Conservation (phyloP, 176 grass and related monocot species). For the Triticum dicoccoides region DNA sequence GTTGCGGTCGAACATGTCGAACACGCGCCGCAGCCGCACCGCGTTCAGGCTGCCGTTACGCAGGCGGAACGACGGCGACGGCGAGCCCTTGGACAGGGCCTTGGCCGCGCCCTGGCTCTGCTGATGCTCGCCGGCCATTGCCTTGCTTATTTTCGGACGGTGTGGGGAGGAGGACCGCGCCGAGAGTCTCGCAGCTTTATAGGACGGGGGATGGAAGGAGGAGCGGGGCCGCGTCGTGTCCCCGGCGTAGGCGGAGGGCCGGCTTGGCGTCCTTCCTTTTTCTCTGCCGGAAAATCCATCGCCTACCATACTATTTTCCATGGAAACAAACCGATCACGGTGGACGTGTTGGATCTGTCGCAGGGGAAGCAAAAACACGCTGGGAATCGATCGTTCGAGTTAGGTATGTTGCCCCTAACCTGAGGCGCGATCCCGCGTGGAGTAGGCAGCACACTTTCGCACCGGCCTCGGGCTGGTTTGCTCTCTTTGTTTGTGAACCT, state of each 20-base stretch:
- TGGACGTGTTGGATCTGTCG: neutral
- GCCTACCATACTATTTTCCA: conserved; percentile 20
- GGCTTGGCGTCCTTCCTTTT: neutral
- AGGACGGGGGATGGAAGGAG: neutral
- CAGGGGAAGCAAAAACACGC: no score
- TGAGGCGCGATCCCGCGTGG: no score
- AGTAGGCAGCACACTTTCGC: no score
- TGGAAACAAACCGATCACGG: neutral
- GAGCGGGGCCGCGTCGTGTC: conserved; percentile 2
- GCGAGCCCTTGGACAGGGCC: conserved; percentile 18
- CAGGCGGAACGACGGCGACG: conserved; percentile 70
- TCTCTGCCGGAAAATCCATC: conserved; percentile 11
- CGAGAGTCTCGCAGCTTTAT: neutral
- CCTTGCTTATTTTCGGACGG: neutral
- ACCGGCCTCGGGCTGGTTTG: no score
- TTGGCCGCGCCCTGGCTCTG: conserved; percentile 17
- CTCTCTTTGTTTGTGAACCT: no score
- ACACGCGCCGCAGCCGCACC: conserved; percentile 61
- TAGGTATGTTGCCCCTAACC: neutral
- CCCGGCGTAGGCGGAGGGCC: conserved; percentile 31
- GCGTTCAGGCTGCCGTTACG: conserved; percentile 73
- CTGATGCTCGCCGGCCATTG: neutral
- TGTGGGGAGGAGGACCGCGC: neutral
- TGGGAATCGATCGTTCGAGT: neutral
- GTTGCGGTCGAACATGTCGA: conserved; percentile 84